Percentiles rank a stretch among this genome's conserved stretches.
These are phyloP conservation scores for Paragyromitra xinjiangensis DNA, from an alignment of 495 filamentous ascomycete genomes.

Conservation along the genomic window DNA sequence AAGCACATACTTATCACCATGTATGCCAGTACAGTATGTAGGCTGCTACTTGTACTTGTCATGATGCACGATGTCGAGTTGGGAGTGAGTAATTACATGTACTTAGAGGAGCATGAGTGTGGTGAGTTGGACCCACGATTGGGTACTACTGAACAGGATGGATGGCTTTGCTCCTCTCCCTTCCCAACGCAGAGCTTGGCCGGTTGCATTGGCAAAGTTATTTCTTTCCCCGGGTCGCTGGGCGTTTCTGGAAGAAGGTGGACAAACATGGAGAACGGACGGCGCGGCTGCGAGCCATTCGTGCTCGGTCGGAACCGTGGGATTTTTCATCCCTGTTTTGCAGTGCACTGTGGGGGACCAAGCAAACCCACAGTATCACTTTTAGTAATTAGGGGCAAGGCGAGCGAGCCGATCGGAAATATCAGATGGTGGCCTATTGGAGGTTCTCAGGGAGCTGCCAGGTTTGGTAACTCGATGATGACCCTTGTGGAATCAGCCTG, in stretches of 20 bases:
- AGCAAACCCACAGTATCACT: conserved; percentile 23
- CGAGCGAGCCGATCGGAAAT: conserved; percentile 51
- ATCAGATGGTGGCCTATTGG: conserved; percentile 45
- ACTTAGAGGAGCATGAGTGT: conserved; percentile 4
- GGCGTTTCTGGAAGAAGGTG: conserved; percentile 45
- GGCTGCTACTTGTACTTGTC: conserved; percentile 5
- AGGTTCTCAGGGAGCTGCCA: conserved; percentile 34
- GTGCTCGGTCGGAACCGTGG: conserved; percentile 50
- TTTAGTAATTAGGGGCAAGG: conserved; percentile 50
- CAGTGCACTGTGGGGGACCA: conserved; percentile 41
- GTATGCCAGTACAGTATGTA: conserved; percentile 23
- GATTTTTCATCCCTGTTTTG: conserved; percentile 45
- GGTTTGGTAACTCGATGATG: conserved; percentile 51
- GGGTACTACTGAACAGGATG: conserved; percentile 3
- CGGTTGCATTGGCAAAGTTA: conserved; percentile 49
- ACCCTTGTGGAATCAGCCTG: conserved; percentile 38
- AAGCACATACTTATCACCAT: conserved; percentile 22
- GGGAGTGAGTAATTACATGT: conserved; percentile 3
- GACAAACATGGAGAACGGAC: conserved; percentile 8
- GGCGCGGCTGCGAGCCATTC: conserved; percentile 33
- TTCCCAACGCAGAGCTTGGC: conserved; percentile 20
- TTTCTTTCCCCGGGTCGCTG: conserved; percentile 34
- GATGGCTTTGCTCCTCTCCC: conserved; percentile 1
- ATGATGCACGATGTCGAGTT: conserved; percentile 20
- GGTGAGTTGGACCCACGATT: conserved; percentile 14